These are phyloP conservation scores for Verticillium isaacii DNA, from an alignment of 2,329 filamentous ascomycete species.

Conservation along the genomic window DNA sequence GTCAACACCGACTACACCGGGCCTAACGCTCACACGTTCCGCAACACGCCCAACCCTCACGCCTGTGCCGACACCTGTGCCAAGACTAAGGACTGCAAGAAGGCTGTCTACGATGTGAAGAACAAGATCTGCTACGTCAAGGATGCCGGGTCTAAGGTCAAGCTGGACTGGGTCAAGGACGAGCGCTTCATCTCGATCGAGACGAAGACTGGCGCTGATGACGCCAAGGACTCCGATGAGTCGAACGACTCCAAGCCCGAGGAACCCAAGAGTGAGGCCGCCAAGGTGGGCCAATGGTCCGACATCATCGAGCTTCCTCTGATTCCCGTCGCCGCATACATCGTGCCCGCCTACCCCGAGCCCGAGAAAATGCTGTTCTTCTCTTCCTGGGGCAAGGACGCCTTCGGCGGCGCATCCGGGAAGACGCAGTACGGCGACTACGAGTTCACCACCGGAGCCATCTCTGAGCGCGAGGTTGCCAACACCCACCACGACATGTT, in stretches of 20 bases:
- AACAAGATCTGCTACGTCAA: conserved; percentile 16
- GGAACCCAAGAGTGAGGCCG: neutral
- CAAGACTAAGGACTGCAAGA: conserved; percentile 7
- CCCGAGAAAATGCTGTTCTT: conserved; percentile 17
- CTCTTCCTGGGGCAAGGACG: conserved; percentile 18
- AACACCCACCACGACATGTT: conserved; percentile 51
- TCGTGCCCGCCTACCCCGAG: conserved; percentile 18
- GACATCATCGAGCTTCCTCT: conserved; percentile 18
- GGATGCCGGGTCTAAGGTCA: conserved; percentile 2
- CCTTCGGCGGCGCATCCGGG: conserved; percentile 15
- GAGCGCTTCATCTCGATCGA: conserved; percentile 16
- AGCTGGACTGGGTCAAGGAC: conserved; percentile 12
- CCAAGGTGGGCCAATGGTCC: conserved; percentile 17
- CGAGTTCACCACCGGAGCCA: conserved; percentile 17
- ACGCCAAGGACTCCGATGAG: neutral
- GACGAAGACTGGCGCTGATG: conserved; percentile 8
- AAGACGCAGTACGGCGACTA: conserved; percentile 17
- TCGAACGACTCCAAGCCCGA: neutral
- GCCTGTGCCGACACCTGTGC: conserved; percentile 11
- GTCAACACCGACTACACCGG: conserved; percentile 11
- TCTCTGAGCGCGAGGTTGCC: conserved; percentile 24
- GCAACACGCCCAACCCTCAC: conserved; percentile 8
- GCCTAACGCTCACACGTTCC: conserved; percentile 5
- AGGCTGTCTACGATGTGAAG: conserved; percentile 14
- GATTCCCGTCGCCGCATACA: conserved; percentile 21